Evolutionary conservation across 768 basidiomycete genomes (phyloP), one percentile per base, ranked within the genome.

Genomic region (Suillus americanus): DNA sequence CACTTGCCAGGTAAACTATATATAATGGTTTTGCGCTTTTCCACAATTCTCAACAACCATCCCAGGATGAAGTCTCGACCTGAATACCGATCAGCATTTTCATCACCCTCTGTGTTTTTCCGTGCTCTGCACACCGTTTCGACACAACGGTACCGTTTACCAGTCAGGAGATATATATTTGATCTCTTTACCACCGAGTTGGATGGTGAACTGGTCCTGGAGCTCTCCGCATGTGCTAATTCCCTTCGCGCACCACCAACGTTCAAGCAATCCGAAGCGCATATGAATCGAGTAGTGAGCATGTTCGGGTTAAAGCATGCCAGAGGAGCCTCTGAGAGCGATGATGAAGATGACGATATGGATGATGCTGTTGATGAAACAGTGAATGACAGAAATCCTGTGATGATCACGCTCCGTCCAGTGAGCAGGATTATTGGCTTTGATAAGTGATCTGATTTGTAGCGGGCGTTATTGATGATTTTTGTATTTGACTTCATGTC

Each of bases 121-220:
- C 88, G 96, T 46, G 94, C 90, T 0, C 81, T 98, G 43, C 90
- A 94, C 61, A 88, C 91, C 61, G 89, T 99, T 64, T 95, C 94
- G 2, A 90, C 89, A 1, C 92, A 93, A 65, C 89, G 92, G 65
- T 98, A 94, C 75, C 91, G 95, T 33, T 85, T 95, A 10, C 94
- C 96, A 18, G 95, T 97, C 64, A 88, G 97, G 54, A 85, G 93
- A 63, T 99, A 95, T 75, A 89, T 99, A 67, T 76, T 98, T 65
- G 97, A 99, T 65, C 82, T 98, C 7, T 99, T 99, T 82, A 91
- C 90, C 70, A 79, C 96, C 61, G 89, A 91, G 46, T 77, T 97
- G 60, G 86, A 92, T 68, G 79, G 80, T 45, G 84, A 88, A 48
- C 77, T 89, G 43, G 83, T 89, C 48, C 78, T 78, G 60, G 78